Base-by-base conservation (phyloP, 176 grass and related monocot species). In the Thinopyrum elongatum region DNA sequence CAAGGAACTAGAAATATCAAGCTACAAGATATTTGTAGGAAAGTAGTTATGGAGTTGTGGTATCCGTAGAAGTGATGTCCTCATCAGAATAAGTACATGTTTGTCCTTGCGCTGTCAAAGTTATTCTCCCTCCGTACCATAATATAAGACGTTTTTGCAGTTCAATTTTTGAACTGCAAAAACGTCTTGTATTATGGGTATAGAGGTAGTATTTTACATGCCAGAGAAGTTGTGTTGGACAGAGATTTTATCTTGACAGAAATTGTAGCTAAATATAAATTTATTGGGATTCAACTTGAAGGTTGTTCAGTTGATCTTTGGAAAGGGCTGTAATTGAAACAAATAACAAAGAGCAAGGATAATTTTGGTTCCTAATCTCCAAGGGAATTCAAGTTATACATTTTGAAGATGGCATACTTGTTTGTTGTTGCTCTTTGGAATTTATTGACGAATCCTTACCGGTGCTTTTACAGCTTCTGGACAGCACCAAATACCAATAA, bases 381-480 rank as follows among this genome's bases (percentile, higher is more conserved):
- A 68, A 75, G 59, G 2, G 23, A 84, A 22, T 51, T 84, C 8
- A 3, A 77, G 21, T 67, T 27, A 23, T 53, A 23, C 27, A 69
- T 81, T 81, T 76, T 75, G 46, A 61, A 81, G 23, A 10, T 42
- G 28, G 68, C 39, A 80, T 64, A 42, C 19, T 5, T 67, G 8
- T 46, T 46, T 5, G 44, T 69, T 19, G 62, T 31, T 58, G 22
- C 47, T 90, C 47, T 80, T 35, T 73, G 12, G 10, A 22, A 65
- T 90, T 67, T 58, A 33, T 38, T 86, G 13, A 70, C 17, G 26
- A 71, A 38, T 81, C 10, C 47, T 80, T 80, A 39, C 49, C 39
- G 23, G 21, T 83, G 46, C 6, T 82, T 81, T 86, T 79, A 44
- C 86, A 98, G 96, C 38, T 92, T 94, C 74, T 94, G 91, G 93